These are phyloP conservation scores for Colletotrichum sublineola DNA, from an alignment of 2,329 filamentous ascomycete genomes.

Conservation along the genomic window DNA sequence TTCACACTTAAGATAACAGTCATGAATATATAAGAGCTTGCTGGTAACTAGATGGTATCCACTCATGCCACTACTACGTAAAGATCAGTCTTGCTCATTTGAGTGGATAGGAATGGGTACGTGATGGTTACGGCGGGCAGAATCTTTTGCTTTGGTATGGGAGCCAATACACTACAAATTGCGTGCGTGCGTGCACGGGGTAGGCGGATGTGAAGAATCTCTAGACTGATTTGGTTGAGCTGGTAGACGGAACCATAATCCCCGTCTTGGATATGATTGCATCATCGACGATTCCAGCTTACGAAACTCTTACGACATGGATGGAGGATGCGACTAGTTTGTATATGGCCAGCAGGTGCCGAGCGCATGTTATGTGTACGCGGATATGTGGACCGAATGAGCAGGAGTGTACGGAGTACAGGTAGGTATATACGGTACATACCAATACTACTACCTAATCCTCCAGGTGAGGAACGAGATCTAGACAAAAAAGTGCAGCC, in stretches of 20 bases:
- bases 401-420: neutral
- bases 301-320: constrained; percentile 4
- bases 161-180: neutral
- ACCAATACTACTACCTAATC: neutral
- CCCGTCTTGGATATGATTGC: neutral
- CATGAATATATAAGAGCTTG: neutral
- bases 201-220: neutral
- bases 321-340: neutral
- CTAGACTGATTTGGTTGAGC: neutral
- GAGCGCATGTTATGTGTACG: neutral
- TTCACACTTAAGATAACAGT: neutral
- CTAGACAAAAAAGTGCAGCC: constrained; percentile 1
- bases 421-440: too few species aligned
- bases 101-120: neutral
- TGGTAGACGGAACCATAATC: constrained; percentile 1
- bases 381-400: neutral
- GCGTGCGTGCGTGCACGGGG: neutral
- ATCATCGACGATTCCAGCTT: neutral
- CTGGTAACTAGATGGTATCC: neutral
- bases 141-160: neutral
- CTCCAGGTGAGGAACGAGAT: neutral
- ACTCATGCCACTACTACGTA: neutral
- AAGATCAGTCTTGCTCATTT: neutral
- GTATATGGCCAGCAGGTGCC: neutral
- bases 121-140: neutral